A percentile compares a stretch with the other conserved stretches of the same genome.
phyloP scores from a whole-genome alignment of 2,329 filamentous ascomycete genomes.

The Pseudogymnoascus sp. region DNA sequence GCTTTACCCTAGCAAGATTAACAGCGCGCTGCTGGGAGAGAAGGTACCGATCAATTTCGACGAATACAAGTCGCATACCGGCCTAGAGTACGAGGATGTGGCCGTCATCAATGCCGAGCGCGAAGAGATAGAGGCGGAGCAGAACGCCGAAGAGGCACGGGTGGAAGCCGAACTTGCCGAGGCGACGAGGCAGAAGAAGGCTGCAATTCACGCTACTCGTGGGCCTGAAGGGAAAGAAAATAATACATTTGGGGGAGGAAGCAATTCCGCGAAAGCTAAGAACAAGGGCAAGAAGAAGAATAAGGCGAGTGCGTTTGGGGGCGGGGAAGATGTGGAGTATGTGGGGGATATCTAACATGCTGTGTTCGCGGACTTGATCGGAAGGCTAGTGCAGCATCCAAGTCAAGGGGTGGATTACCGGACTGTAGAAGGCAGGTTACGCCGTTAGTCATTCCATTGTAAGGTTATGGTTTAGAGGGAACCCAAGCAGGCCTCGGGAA shows the following conservation, averaged over 20 bases:
- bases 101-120: slow-evolving; percentile 49
- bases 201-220: slow-evolving; percentile 17
- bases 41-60: slow-evolving; percentile 53
- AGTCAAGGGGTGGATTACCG: not conserved
- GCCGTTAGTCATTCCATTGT: not conserved
- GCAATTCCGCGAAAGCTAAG: slow-evolving; percentile 15
- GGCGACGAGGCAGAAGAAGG: slow-evolving; percentile 23
- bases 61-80: slow-evolving; percentile 49
- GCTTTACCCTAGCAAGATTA: slow-evolving; percentile 54
- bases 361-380: not conserved
- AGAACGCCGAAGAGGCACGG: slow-evolving; percentile 39
- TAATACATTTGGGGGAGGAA: not conserved
- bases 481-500: not conserved
- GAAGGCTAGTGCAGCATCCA: slow-evolving; percentile 15
- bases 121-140: slow-evolving; percentile 34
- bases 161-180: slow-evolving; percentile 34
- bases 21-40: slow-evolving; percentile 52
- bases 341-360: slow-evolving; percentile 1
- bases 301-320: slow-evolving; percentile 5
- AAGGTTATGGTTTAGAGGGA: not conserved
- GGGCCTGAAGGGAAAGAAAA: not conserved
- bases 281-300: slow-evolving; percentile 19
- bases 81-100: slow-evolving; percentile 45
- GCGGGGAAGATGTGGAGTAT: slow-evolving; percentile 11
- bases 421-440: not conserved